A percentile compares a stretch with the other conserved stretches of the same genome.
phyloP scores from a whole-genome alignment of 2,329 filamentous ascomycete genomes.

The Dactylellina drechsleri region DNA sequence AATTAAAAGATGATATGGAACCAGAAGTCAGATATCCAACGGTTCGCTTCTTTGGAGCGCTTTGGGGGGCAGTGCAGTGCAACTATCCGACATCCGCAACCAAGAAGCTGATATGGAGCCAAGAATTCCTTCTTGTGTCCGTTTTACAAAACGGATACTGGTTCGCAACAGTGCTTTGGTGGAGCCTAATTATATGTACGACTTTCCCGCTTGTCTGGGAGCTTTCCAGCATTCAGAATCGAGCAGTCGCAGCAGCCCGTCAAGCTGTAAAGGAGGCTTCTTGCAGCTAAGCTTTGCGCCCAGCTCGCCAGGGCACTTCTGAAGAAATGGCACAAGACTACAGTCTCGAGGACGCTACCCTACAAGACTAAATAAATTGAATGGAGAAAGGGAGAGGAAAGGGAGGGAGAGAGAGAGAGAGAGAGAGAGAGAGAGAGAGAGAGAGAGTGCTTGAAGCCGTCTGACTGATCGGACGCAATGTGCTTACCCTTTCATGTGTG shows the following conservation, averaged over 20 bases:
- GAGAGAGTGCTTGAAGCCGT: slow-evolving; percentile 25
- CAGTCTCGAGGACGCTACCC: background rate
- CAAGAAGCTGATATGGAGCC: slow-evolving; percentile 3
- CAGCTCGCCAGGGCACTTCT: background rate
- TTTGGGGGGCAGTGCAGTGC: slow-evolving; percentile 24
- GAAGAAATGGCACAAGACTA: background rate
- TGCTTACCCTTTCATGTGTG: slow-evolving; percentile 34
- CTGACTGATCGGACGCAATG: slow-evolving; percentile 40
- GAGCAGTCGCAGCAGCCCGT: background rate
- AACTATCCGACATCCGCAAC: slow-evolving; percentile 13
- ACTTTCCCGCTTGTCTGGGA: slow-evolving; percentile 31
- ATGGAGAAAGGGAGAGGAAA: slow-evolving; percentile 22
- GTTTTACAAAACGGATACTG: slow-evolving; percentile 24
- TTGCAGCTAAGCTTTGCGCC: slow-evolving; percentile 9
- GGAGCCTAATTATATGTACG: slow-evolving; percentile 1
- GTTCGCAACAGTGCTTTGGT: background rate
- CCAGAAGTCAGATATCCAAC: slow-evolving; percentile 33
- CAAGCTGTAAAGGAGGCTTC: slow-evolving; percentile 6
- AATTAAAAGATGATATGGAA: slow-evolving; percentile 1
- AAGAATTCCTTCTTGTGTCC: slow-evolving; percentile 19
- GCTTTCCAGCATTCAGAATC: slow-evolving; percentile 15
- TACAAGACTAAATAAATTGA: background rate
- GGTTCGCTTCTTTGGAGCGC: slow-evolving; percentile 21
- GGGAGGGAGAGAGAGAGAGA: slow-evolving; percentile 1
- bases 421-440: slow-evolving; percentile 1